These are phyloP conservation scores for Plectosphaerella plurivora DNA, from an alignment of 2,329 filamentous ascomycete genomes.

Conservation along the genomic window DNA sequence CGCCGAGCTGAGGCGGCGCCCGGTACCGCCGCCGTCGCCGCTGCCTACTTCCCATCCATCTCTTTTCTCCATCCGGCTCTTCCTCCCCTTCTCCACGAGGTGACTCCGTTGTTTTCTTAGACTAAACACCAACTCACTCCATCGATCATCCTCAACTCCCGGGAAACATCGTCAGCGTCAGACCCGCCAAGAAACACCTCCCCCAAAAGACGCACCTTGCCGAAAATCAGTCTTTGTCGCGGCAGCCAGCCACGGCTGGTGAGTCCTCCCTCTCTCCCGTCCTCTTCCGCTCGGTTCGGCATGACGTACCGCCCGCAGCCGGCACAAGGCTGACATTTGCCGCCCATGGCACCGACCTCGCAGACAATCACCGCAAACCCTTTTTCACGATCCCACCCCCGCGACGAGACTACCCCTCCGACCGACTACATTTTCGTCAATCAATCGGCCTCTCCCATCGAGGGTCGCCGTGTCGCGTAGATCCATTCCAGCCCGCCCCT, in stretches of 20 bases:
- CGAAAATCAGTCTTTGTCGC: neutral
- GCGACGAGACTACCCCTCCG: no score
- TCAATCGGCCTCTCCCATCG: no score
- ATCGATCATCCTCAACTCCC: neutral
- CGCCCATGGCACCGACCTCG: neutral
- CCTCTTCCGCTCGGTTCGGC: neutral
- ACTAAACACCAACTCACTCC: neutral
- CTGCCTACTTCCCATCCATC: no score
- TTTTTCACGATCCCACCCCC: no score
- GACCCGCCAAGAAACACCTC: no score
- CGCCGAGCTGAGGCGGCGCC: no score
- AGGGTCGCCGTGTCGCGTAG: no score
- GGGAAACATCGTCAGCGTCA: no score
- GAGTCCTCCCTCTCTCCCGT: neutral
- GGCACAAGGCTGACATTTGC: neutral
- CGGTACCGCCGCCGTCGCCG: no score
- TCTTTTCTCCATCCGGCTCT: neutral
- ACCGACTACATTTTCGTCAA: no score
- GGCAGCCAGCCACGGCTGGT: neutral
- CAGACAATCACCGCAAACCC: neutral
- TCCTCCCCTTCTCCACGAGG: neutral
- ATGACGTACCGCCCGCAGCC: neutral
- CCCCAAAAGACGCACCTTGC: neutral
- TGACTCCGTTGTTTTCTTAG: neutral
- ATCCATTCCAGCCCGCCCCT: no score